Conservation (phyloP, 192 early-diverging fungal genomes). For the Chytriomyces hyalinus region DNA sequence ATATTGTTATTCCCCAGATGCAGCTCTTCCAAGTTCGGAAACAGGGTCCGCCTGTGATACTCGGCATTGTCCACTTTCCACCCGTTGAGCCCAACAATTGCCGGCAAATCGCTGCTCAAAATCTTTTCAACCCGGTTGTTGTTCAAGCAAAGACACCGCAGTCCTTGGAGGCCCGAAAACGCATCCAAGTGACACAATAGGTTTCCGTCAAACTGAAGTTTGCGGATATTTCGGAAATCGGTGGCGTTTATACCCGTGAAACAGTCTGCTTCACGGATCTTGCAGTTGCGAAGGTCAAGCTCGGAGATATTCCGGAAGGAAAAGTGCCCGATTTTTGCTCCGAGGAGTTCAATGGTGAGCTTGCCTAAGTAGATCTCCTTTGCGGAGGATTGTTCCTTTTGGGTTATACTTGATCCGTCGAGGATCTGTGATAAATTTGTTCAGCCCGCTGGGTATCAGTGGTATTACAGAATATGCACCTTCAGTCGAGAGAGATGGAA, state of each 20-base stretch:
- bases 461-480: conserved; percentile 32
- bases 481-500: conserved; percentile 63
- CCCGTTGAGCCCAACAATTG: conserved; percentile 34
- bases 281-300: conserved; percentile 67
- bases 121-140: conserved; percentile 60
- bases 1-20: conserved; percentile 63
- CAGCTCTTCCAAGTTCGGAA: conserved; percentile 61
- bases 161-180: conserved; percentile 47
- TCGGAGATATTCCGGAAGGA: conserved; percentile 61
- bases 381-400: conserved; percentile 57
- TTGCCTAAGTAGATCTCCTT: conserved; percentile 64
- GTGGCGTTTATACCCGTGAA: conserved; percentile 38
- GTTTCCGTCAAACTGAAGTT: conserved; percentile 66
- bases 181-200: conserved; percentile 57
- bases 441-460: neutral
- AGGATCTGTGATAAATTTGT: conserved; percentile 47
- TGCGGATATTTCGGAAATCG: conserved; percentile 61
- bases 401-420: conserved; percentile 58
- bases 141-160: conserved; percentile 57
- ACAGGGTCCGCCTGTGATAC: conserved; percentile 33
- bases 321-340: conserved; percentile 64
- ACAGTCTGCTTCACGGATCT: conserved; percentile 66
- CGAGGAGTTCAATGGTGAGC: conserved; percentile 64
- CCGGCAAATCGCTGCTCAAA: conserved; percentile 45
- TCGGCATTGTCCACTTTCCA: conserved; percentile 42